These are phyloP conservation scores for Aspergillus quadrilineatus DNA, from an alignment of 2,329 filamentous ascomycete species.

Conservation along the genomic window DNA sequence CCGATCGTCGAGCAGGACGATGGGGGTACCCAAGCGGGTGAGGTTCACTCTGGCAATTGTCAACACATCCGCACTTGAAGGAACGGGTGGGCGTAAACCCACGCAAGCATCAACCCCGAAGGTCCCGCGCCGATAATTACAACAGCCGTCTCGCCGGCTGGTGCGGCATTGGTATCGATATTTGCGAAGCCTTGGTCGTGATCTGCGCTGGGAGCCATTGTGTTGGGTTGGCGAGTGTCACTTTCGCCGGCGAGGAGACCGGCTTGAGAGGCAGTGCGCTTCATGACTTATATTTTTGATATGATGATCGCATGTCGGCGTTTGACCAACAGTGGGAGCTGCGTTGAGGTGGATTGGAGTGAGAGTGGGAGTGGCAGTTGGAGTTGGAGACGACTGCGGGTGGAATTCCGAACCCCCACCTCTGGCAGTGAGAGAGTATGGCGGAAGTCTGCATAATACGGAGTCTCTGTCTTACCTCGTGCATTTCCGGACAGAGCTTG, in stretches of 20 bases:
- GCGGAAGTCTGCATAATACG: neutral
- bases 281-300: constrained; percentile 22
- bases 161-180: constrained; percentile 8
- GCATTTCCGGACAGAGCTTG: no score
- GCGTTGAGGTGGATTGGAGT: constrained; percentile 16
- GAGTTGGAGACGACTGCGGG: neutral
- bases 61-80: neutral
- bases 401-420: neutral
- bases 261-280: constrained; percentile 21
- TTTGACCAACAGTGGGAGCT: constrained; percentile 25
- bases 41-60: constrained; percentile 50
- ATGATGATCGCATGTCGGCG: neutral
- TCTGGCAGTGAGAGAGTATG: neutral
- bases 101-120: constrained; percentile 47
- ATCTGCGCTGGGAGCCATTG: constrained; percentile 32
- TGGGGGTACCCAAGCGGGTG: constrained; percentile 64
- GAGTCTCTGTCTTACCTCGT: neutral
- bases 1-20: constrained; percentile 67
- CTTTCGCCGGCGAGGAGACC: constrained; percentile 27
- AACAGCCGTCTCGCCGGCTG: constrained; percentile 26
- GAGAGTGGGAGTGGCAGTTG: neutral
- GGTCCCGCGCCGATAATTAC: constrained; percentile 46
- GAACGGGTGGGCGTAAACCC: constrained; percentile 10
- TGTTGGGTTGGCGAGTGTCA: neutral
- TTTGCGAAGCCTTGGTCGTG: constrained; percentile 25